Evolutionary conservation across 1,284 basidiomycete genomes (phyloP), one percentile per base, ranked within the genome.

Genomic region (Ceratobasidium theobromae): DNA sequence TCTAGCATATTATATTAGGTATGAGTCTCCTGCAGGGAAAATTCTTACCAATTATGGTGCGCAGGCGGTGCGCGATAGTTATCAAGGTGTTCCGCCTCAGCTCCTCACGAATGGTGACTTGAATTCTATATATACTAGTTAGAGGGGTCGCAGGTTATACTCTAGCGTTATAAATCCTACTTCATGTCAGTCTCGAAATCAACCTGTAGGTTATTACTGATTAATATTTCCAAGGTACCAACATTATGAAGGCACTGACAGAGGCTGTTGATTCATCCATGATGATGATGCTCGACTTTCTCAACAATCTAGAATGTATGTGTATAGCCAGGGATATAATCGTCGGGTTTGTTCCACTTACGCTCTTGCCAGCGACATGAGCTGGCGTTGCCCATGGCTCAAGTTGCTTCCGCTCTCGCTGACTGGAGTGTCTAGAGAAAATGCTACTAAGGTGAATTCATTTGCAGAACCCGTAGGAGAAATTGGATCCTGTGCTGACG

Each of bases 41-140:
- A 21, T 43, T 25, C 16, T n/a, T 53, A 65, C 60, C 60, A 53
- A 65, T 65, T 25, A 65, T 53, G 8, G 60, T 65, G 27, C 60
- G 60, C 11, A 70, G 53, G 1, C 69, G 68, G 41, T 70, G 69
- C 1, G 69, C 69, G 52, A 70, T 69, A 0, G 91, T 94, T 69
- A 96, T 82, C 18, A 95, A 84, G 33, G 92, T 88, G 0, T 87
- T 84, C 2, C 81, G 79, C 16, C 81, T 78, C 68, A 94, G 85
- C 72, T 91, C 89, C 70, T 88, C 84, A 32, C 89, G 84, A 65
- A 95, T 88, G 1, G 90, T 91, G 53, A 79, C 77, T 77, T 94
- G 91, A 64, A 96, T 89, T 81, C 66, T 65, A 18, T 48, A 9
- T 41, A 4, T 18, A 23, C 32, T 6, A 27, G 4, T 2, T 53